A percentile compares a stretch with the other conserved stretches of the same genome.
These are phyloP conservation scores for Psilocybe tampanensis DNA, from an alignment of 768 basidiomycete species.

Conservation along the genomic window DNA sequence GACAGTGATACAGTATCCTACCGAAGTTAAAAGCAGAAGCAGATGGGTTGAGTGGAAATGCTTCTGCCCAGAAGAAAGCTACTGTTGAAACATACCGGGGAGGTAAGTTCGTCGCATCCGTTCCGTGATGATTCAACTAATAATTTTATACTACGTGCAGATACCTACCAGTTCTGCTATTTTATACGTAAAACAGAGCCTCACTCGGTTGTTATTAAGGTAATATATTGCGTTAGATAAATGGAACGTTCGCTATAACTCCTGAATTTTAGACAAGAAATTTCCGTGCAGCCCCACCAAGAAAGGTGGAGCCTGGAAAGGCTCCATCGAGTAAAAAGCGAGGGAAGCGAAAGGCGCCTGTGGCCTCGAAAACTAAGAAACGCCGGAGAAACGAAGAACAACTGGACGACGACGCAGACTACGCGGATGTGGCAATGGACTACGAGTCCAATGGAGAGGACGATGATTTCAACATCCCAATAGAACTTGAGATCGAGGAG, in stretches of 20 bases:
- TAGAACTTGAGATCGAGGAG: conserved; percentile 49
- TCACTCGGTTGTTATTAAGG: conserved; percentile 84
- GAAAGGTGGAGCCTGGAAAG: background rate
- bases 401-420: background rate
- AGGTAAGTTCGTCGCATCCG: conserved; percentile 46
- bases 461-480: conserved; percentile 15
- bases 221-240: conserved; percentile 26
- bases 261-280: conserved; percentile 34
- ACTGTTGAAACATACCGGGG: conserved; percentile 85
- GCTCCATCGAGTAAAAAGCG: conserved; percentile 11
- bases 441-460: background rate
- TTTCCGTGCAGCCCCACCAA: conserved; percentile 34
- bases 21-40: conserved; percentile 68
- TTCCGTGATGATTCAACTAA: background rate
- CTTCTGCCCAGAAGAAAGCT: conserved; percentile 58
- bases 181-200: conserved; percentile 84
- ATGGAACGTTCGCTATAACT: background rate
- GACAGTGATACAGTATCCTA: conserved; percentile 49
- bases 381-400: conserved; percentile 15
- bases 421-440: background rate
- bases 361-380: conserved; percentile 17
- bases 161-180: conserved; percentile 89
- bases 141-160: conserved; percentile 47
- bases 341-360: conserved; percentile 22
- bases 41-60: conserved; percentile 41